Evolutionary conservation across 805 yeast species (phyloP).

Genomic region (Metschnikowia peoriensis): DNA sequence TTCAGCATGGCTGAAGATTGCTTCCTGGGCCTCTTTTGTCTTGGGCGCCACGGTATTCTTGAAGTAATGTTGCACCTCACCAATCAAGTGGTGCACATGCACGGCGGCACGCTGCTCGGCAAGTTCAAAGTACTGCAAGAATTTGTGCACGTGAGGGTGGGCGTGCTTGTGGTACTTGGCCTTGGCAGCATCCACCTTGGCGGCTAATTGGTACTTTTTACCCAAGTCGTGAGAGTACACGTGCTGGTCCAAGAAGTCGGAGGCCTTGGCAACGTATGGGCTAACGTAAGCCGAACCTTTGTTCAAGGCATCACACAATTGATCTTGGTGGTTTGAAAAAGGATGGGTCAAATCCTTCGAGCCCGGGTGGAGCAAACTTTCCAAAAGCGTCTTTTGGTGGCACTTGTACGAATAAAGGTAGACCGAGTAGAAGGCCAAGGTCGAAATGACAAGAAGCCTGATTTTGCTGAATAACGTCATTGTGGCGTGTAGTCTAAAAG

Average conservation of each 20-base stretch:
- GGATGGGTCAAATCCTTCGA: constrained; percentile 37
- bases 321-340: constrained; percentile 34
- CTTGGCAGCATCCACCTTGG: constrained; percentile 26
- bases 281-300: constrained; percentile 25
- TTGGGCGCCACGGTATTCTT: constrained; percentile 20
- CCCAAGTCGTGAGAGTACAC: constrained; percentile 37
- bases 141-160: constrained; percentile 30
- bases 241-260: constrained; percentile 32
- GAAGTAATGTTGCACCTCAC: constrained; percentile 18
- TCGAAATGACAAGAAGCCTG: constrained; percentile 23
- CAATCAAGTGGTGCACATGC: constrained; percentile 22
- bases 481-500: neutral
- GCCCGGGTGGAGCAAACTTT: constrained; percentile 19
- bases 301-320: constrained; percentile 33
- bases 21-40: constrained; percentile 13
- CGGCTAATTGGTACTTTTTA: constrained; percentile 31
- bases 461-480: constrained; percentile 19
- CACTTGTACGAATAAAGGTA: constrained; percentile 44
- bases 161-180: constrained; percentile 24
- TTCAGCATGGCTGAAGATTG: constrained; percentile 8
- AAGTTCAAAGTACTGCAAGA: constrained; percentile 34
- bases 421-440: constrained; percentile 31
- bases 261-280: constrained; percentile 31
- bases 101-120: constrained; percentile 33
- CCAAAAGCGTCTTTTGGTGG: constrained; percentile 29